Evolutionary conservation across 2,329 filamentous ascomycete species (phyloP).

Genomic region (Fusarium pininemorale): DNA sequence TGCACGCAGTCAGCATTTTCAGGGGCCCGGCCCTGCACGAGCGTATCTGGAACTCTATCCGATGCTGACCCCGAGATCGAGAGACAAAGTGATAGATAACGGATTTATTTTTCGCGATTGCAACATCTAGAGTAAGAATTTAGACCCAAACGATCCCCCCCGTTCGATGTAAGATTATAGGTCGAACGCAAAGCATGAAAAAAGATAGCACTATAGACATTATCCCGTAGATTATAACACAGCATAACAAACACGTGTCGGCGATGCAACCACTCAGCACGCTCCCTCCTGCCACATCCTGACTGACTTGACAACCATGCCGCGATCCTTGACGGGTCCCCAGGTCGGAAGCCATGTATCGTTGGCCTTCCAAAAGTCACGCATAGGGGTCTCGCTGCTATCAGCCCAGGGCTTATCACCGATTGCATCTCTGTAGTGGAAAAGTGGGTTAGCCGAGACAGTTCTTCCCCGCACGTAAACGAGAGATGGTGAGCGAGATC

Average conservation of each 20-base stretch:
- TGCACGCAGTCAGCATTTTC: neutral
- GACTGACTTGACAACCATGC: conserved; percentile 55
- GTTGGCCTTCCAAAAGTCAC: conserved; percentile 53
- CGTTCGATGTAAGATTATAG: neutral
- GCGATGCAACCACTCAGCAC: conserved; percentile 22
- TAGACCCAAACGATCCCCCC: neutral
- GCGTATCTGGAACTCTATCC: neutral
- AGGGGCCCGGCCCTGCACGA: neutral
- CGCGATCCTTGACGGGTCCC: conserved; percentile 43
- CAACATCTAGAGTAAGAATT: neutral
- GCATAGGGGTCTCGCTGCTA: conserved; percentile 47
- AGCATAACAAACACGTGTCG: neutral
- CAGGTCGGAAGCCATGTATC: conserved; percentile 54
- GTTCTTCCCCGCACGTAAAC: neutral
- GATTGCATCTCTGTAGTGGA: conserved; percentile 47
- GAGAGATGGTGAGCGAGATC: neutral
- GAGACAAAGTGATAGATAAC: neutral
- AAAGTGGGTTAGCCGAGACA: conserved; percentile 16
- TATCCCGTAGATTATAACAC: neutral
- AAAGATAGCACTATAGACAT: neutral
- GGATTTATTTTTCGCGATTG: neutral
- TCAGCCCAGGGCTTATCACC: conserved; percentile 58
- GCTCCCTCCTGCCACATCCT: conserved; percentile 55
- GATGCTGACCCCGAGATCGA: neutral
- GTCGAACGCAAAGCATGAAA: neutral